phyloP scores from a whole-genome alignment of 2,329 filamentous ascomycete genomes.

The Verticillium isaacii region DNA sequence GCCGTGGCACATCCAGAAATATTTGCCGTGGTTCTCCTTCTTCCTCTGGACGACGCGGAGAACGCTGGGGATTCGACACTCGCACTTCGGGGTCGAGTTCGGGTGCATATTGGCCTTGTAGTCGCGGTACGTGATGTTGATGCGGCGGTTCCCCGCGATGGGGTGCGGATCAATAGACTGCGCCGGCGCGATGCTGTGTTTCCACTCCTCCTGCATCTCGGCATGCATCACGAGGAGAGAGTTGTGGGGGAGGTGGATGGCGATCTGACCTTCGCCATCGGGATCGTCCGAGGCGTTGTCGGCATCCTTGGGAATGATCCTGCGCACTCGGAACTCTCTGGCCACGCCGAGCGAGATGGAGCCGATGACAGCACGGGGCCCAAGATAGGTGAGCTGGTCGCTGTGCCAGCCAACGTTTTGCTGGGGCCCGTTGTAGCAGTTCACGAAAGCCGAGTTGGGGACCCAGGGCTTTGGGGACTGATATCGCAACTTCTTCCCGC shows the following conservation, averaged over 20 bases:
- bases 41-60: conserved; percentile 77
- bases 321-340: conserved; percentile 86
- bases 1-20: conserved; percentile 93
- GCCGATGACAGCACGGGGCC: conserved; percentile 82
- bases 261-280: conserved; percentile 77
- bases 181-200: conserved; percentile 77
- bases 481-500: conserved; percentile 67
- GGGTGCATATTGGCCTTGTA: conserved; percentile 78
- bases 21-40: conserved; percentile 69
- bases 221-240: conserved; percentile 94
- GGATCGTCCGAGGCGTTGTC: conserved; percentile 37
- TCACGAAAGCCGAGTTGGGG: conserved; percentile 90
- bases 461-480: conserved; percentile 71
- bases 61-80: conserved; percentile 63
- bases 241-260: conserved; percentile 92
- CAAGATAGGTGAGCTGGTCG: conserved; percentile 89
- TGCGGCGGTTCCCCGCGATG: conserved; percentile 70
- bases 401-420: conserved; percentile 90
- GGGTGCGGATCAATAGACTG: conserved; percentile 80
- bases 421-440: conserved; percentile 79
- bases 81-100: conserved; percentile 70
- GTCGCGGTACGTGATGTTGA: conserved; percentile 92
- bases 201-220: conserved; percentile 97
- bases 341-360: conserved; percentile 87
- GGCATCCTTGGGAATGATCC: conserved; percentile 59